Evolutionary conservation across 768 basidiomycete genomes (phyloP).

Genomic region (Mrakia blollopis): DNA sequence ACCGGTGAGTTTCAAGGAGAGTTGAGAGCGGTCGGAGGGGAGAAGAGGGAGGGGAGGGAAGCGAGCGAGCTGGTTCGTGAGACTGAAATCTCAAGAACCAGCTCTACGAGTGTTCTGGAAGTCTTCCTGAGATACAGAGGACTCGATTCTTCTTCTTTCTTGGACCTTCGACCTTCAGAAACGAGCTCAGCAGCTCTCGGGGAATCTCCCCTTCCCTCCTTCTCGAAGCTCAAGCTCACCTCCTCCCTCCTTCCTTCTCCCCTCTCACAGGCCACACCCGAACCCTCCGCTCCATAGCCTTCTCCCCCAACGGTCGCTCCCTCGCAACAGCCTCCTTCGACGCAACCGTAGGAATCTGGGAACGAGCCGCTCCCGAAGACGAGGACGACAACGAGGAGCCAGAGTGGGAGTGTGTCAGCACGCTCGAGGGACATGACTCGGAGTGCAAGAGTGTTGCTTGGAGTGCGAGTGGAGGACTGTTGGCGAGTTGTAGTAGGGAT

Average conservation of each 20-base stretch:
- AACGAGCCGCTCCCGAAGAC: slow-evolving; percentile 54
- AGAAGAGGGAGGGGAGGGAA: no score
- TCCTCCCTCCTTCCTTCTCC: background rate
- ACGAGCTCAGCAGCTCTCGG: background rate
- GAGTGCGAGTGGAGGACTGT: slow-evolving; percentile 64
- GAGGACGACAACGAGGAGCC: slow-evolving; percentile 71
- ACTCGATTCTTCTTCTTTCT: no score
- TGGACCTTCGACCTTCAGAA: no score
- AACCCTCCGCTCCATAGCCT: slow-evolving; percentile 78
- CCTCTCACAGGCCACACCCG: slow-evolving; percentile 66
- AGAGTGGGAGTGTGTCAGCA: slow-evolving; percentile 87
- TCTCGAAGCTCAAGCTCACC: background rate
- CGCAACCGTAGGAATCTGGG: slow-evolving; percentile 86
- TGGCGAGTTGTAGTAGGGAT: slow-evolving; percentile 94
- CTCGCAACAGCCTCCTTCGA: slow-evolving; percentile 94
- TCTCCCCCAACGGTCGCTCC: slow-evolving; percentile 79
- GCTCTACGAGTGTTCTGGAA: no score
- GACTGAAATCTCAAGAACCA: no score
- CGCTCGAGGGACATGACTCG: slow-evolving; percentile 87
- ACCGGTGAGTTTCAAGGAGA: slow-evolving; percentile 22
- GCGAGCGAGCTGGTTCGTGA: background rate
- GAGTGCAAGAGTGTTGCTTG: slow-evolving; percentile 92
- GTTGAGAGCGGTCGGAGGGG: background rate
- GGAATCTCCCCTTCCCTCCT: background rate
- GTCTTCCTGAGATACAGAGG: no score